Evolutionary conservation across 495 filamentous ascomycete species (phyloP).

Genomic region (Oidiodendron maius): DNA sequence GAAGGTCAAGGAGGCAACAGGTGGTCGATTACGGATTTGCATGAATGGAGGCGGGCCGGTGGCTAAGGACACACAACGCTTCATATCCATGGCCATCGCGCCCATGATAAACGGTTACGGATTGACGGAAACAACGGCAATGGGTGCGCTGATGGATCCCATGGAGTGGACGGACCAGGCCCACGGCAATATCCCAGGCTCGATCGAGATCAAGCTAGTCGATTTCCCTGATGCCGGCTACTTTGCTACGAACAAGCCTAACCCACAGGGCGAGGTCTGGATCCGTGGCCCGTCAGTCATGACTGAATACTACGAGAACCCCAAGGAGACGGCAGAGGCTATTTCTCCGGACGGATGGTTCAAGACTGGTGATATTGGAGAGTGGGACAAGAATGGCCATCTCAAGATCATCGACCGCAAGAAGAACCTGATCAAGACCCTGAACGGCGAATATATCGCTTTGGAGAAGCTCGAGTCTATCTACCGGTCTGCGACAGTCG

Average conservation of each 20-base stretch:
- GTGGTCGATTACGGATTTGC: conserved; percentile 71
- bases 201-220: conserved; percentile 87
- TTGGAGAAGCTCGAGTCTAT: conserved; percentile 97
- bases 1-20: conserved; percentile 87
- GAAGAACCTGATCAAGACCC: conserved; percentile 97
- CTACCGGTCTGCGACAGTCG: conserved; percentile 79
- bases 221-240: conserved; percentile 95
- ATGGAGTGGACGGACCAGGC: conserved; percentile 79
- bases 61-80: conserved; percentile 78
- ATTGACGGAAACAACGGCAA: conserved; percentile 89
- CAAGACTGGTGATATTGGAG: conserved; percentile 91
- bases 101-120: conserved; percentile 95
- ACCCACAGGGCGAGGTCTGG: conserved; percentile 91
- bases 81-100: conserved; percentile 82
- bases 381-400: conserved; percentile 78
- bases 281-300: conserved; percentile 77
- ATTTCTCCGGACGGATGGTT: conserved; percentile 84
- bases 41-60: conserved; percentile 87
- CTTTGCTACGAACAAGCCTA: conserved; percentile 73
- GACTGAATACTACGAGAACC: conserved; percentile 72
- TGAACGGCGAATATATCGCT: conserved; percentile 96
- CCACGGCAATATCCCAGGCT: conserved; percentile 76
- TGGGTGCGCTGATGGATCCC: conserved; percentile 89
- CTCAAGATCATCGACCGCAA: conserved; percentile 90
- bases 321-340: conserved; percentile 72